Evolutionary conservation across 306 rosid species (phyloP), one percentile per base, ranked within the genome.

Genomic region (Lathyrus oleraceus): DNA sequence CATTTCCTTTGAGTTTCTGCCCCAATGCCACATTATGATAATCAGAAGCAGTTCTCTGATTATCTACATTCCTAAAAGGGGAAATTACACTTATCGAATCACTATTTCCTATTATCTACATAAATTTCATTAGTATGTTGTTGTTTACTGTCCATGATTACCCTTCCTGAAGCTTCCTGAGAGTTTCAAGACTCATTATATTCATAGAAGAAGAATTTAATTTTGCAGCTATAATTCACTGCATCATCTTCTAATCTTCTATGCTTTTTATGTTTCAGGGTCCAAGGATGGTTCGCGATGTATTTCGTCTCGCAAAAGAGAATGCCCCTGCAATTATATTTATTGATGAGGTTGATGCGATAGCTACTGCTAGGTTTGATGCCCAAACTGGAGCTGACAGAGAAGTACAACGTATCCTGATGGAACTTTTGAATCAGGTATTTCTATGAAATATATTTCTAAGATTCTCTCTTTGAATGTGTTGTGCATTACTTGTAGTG

Each of bases 301-400:
- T 95, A 65, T 95, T 95, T 74, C 99, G 99, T 17, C 99, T 95
- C 51, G 99, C 99, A 13, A 95, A 95, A 82, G 99, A 95, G 85
- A 95, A 95, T 85, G 97, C 99, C 13, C 99, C 99, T 48, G 99
- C 99, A 6, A 95, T 95, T 74, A 95, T 95, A 80, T 95, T 95
- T 79, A 95, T 95, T 43, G 99, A 95, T 78, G 99, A 95, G 85
- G 99, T 95, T 48, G 99, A 95, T 86, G 99, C 99, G 5, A 95
- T 95, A 49, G 99, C 99, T 51, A 95, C 99, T 28, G 99, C 99
- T 23, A 83, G 99, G 61, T 95, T 95, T 86, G 99, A 95, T 85
- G 99, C 99, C 57, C 99, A 95, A 86, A 95, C 99, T 62, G 99
- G 97, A 60, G 99, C 97, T 62, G 99, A 95, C 42, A 85, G 99